Conservation (phyloP, 1,139 yeast genomes). For the Candida smagusa region DNA sequence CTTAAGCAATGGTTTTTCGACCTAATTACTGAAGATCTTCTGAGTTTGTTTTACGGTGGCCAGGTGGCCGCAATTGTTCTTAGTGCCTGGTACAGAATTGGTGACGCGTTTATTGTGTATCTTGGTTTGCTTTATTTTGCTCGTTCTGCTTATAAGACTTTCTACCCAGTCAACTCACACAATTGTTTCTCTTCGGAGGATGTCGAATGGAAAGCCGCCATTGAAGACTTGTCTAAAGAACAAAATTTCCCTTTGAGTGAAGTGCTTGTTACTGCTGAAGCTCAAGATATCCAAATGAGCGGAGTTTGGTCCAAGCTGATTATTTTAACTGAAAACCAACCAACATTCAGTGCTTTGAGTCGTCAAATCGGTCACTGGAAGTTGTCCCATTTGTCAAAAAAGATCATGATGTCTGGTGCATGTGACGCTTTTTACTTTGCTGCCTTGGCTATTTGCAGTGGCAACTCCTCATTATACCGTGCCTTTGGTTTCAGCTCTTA, state of each 20-base stretch:
- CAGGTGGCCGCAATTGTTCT: slow-evolving; percentile 74
- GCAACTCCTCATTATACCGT: slow-evolving; percentile 69
- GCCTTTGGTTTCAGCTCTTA: slow-evolving; percentile 70
- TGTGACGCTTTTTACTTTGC: slow-evolving; percentile 66
- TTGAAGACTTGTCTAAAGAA: slow-evolving; percentile 70
- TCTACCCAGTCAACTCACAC: slow-evolving; percentile 67
- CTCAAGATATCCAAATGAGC: slow-evolving; percentile 95
- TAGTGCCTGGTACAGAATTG: slow-evolving; percentile 76
- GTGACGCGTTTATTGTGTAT: slow-evolving; percentile 76
- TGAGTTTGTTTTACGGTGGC: slow-evolving; percentile 60
- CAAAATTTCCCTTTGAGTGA: slow-evolving; percentile 84
- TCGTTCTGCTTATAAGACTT: slow-evolving; percentile 69
- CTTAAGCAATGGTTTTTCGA: slow-evolving; percentile 68
- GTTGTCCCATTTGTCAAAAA: slow-evolving; percentile 74
- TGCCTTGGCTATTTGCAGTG: slow-evolving; percentile 72
- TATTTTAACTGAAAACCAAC: slow-evolving; percentile 86
- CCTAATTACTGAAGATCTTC: slow-evolving; percentile 53
- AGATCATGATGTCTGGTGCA: slow-evolving; percentile 60
- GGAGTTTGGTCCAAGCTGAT: slow-evolving; percentile 96
- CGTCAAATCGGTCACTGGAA: slow-evolving; percentile 99
- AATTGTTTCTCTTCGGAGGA: slow-evolving; percentile 86
- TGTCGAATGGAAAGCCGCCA: slow-evolving; percentile 79
- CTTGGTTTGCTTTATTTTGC: slow-evolving; percentile 72
- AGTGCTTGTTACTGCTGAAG: slow-evolving; percentile 91
- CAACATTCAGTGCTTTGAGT: slow-evolving; percentile 90